These are phyloP conservation scores for Serpula lacrymans DNA, from an alignment of 768 basidiomycete genomes.

Conservation along the genomic window DNA sequence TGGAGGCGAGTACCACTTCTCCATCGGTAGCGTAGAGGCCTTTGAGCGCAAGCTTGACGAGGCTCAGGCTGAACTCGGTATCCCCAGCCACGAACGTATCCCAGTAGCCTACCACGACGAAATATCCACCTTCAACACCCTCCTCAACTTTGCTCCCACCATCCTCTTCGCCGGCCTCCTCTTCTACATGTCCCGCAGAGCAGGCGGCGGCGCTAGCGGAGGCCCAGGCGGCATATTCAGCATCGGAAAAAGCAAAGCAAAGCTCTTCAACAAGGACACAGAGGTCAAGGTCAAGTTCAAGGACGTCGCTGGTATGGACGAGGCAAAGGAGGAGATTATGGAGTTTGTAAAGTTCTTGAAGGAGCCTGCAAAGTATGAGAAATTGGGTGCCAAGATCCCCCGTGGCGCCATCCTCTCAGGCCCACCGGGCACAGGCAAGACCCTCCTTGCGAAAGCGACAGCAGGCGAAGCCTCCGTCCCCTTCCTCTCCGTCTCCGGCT, in stretches of 20 bases:
- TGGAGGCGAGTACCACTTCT: constrained; percentile 82
- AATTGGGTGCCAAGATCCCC: constrained; percentile 95
- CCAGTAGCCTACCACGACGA: constrained; percentile 97
- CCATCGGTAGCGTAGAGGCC: constrained; percentile 94
- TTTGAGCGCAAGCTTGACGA: constrained; percentile 96
- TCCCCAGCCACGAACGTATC: constrained; percentile 89
- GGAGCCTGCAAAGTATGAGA: constrained; percentile 92
- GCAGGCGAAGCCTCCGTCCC: constrained; percentile 98
- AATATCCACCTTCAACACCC: constrained; percentile 75
- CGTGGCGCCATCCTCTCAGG: constrained; percentile 93
- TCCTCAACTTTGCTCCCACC: constrained; percentile 94
- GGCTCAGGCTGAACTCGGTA: constrained; percentile 88
- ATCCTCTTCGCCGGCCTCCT: constrained; percentile 87
- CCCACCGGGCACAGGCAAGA: constrained; percentile 98
- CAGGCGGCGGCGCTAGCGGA: constrained; percentile 54
- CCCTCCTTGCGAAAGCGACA: constrained; percentile 95
- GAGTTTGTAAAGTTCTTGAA: constrained; percentile 99
- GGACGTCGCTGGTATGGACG: constrained; percentile 99
- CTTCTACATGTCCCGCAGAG: constrained; percentile 79
- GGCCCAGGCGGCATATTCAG: constrained; percentile 90
- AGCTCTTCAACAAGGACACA: constrained; percentile 95
- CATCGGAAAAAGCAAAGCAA: constrained; percentile 94
- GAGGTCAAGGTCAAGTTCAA: constrained; percentile 91
- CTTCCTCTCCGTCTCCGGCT: constrained; percentile 97
- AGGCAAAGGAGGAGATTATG: constrained; percentile 99